Evolutionary conservation across 2,329 filamentous ascomycete genomes (phyloP).

Genomic region (Tolypocladium endophyticum): DNA sequence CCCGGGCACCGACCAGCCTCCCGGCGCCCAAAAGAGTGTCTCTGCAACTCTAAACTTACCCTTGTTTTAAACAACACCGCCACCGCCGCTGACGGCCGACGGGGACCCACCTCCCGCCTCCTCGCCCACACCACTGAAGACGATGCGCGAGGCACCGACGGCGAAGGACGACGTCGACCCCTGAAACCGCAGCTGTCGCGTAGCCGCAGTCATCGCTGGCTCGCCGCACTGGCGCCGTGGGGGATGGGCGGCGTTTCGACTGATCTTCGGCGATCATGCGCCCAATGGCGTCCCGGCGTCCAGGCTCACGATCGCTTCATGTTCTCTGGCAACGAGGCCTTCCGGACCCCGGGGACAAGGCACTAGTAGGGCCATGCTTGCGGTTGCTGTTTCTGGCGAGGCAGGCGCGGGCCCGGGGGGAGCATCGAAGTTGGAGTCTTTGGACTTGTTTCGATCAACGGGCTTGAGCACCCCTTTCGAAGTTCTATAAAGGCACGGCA

Average conservation of each 20-base stretch:
- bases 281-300: background rate
- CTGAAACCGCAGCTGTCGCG: background rate
- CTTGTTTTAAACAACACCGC: background rate
- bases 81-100: background rate
- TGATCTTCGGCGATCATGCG: background rate
- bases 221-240: background rate
- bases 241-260: slow-evolving; percentile 1
- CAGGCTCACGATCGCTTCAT: background rate
- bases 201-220: background rate
- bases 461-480: background rate
- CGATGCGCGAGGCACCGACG: background rate
- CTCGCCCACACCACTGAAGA: background rate
- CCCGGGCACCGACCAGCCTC: background rate
- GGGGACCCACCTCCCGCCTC: background rate
- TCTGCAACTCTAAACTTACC: background rate
- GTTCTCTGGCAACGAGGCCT: background rate
- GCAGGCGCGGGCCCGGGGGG: background rate
- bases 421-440: background rate
- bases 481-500: slow-evolving; percentile 1
- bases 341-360: background rate
- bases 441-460: background rate
- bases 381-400: background rate
- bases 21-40: background rate
- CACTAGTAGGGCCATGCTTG: background rate
- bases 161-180: background rate